Base-by-base conservation (phyloP, 2,329 filamentous ascomycete species). In the Amauroascus niger region DNA sequence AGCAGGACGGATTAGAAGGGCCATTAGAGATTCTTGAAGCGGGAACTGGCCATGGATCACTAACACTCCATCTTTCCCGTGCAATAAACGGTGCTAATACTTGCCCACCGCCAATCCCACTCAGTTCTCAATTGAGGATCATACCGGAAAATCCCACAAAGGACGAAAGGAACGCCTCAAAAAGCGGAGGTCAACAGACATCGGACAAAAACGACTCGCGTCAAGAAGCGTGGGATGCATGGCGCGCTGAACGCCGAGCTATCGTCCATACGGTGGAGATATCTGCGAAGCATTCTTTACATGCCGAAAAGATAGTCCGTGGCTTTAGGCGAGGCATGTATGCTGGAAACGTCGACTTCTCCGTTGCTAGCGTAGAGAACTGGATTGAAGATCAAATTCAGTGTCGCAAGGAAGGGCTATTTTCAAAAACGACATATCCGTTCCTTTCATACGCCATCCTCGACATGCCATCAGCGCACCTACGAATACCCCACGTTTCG, bases 11-110 rank as follows among this genome's bases (percentile, higher is more conserved):
- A 49, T 35, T 61, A 18, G 58, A 61, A 35, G 67, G 73, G 7
- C 79, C 76, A 0, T 67, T 90, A 11, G 85, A 91, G 64, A 86
- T 93, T 43, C 82, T 93, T 50, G 88, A 93, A 69, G 87, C 87
- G 45, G 87, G 88, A 14, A 93, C 87, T 2, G 88, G 87, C n/a
- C 86, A 90, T 74, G 88, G 87, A 55, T 83, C 84, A 32, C 69
- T 93, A 55, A 91, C 87, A 0, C 69, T 93, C 3, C 80, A 90
- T 63, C 75, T 93, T 20, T 82, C 86, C 28, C 79, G 86, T 50
- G 86, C 86, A 2, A 80, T 93, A 44, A 84, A 90, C 64, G 86
- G 80, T 43, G 84, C 81, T 16, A 90, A 90, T 62, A 71, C 79
- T 1, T 69, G 74, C 2, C 70, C 77, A 5, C 75, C 77, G 0